Evolutionary conservation across 148 eudicot species (phyloP).

Genomic region (Euryodendron excelsum): DNA sequence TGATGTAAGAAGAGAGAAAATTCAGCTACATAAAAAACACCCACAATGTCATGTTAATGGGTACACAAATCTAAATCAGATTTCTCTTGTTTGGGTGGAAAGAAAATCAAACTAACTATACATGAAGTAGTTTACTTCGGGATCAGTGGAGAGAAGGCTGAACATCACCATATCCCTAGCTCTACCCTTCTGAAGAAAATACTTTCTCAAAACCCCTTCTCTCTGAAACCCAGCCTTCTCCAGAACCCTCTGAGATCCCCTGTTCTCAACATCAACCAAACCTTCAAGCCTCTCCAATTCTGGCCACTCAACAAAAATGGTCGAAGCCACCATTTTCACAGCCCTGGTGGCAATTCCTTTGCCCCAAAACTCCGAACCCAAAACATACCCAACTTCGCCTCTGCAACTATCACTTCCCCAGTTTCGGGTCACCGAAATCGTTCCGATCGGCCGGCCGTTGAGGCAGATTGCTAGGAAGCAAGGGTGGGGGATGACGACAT

Average conservation of each 20-base stretch:
- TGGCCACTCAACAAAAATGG: conserved; percentile 47
- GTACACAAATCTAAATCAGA: too few relatives aligned
- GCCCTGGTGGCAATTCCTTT: too few relatives aligned
- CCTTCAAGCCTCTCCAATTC: conserved; percentile 51
- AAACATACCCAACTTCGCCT: too few relatives aligned
- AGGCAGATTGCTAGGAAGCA: conserved; percentile 51
- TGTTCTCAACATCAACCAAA: conserved; percentile 47
- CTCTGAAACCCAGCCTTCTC: conserved; percentile 48
- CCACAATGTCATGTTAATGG: too few relatives aligned
- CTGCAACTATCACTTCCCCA: too few relatives aligned
- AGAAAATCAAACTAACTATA: background rate
- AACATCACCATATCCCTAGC: conserved; percentile 47
- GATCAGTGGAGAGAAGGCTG: conserved; percentile 28
- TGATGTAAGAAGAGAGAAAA: too few relatives aligned
- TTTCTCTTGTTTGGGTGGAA: too few relatives aligned
- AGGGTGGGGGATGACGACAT: conserved; percentile 27
- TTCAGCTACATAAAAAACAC: too few relatives aligned
- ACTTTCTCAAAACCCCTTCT: conserved; percentile 55
- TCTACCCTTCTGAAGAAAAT: conserved; percentile 33
- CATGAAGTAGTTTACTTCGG: background rate
- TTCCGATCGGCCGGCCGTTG: background rate
- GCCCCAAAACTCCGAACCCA: too few relatives aligned
- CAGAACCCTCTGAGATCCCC: conserved; percentile 47
- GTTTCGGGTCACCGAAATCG: too few relatives aligned
- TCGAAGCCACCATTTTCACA: too few relatives aligned